Evolutionary conservation across 495 filamentous ascomycete genomes (phyloP), one percentile per base, ranked within the genome.

Genomic region (Aspergillus olivimuriae): DNA sequence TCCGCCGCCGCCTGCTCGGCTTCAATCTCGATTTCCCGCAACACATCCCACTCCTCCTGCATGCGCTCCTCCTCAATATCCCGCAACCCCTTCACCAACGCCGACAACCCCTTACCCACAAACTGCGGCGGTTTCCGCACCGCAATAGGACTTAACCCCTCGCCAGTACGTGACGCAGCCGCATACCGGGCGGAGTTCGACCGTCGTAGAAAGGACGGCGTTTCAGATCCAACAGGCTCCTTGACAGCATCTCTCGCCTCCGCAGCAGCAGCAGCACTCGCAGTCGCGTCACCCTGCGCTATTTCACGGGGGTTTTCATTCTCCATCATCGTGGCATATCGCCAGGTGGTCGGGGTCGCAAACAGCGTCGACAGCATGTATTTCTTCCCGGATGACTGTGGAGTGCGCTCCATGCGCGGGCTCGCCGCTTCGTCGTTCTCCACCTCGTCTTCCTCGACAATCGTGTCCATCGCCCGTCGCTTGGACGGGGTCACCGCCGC

Each of bases 1-100:
- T 67, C 60, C 20, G 46, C 42, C 0, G 53, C 55, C 47, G 52
- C 51, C 52, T 65, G 54, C 31, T 81, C 80, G 21, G 65, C 69
- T 61, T 94, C 90, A 54, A 94, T 76, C 60, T 95, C 89, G 11
- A 75, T 70, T n/a, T n/a, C n/a, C n/a, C n/a, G n/a, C 51, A 95
- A 61, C n/a, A 84, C 74, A 20, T 95, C 88, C 57, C 88, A 67
- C 18, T 95, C 89, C 10, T 94, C 88, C 17, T 85, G 81, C 24
- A 82, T 57, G 12, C 70, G 72, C 20, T 94, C 85, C 21, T 92
- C 83, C 53, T 94, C 86, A 62, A 91, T 75, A 50, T 81, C 82
- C 14, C 87, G 73, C 50, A 98, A 62, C 11, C 80, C 78, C 33
- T 86, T 81, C 9, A 96, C 83, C 40, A 95, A 70, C 40, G 76